Base-by-base conservation (phyloP, 2,329 filamentous ascomycete genomes). In the Penicillium sp. region DNA sequence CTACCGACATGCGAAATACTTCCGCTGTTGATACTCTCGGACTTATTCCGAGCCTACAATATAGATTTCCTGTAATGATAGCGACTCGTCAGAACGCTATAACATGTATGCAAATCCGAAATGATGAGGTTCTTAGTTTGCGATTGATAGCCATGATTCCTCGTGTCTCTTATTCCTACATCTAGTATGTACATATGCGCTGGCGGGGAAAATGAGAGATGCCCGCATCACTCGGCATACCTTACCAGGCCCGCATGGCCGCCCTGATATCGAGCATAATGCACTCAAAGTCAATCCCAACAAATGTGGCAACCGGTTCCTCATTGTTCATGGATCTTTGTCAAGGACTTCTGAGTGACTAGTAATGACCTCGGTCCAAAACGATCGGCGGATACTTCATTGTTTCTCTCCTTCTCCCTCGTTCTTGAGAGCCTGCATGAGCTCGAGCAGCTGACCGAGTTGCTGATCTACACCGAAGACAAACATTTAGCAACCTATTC, bases 401-500 rank as follows among this genome's bases (percentile, higher is more conserved):
- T 68, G 62, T n/a, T 61, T 78, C 49, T 58, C 64, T 55, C 65
- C 79, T 48, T 58, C 67, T 54, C 65, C 65, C 46, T 67, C 65
- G 10, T 63, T 79, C 57, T 77, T 74, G 6, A 96, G 95, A 2
- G 90, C 84, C 71, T 89, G 83, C 91, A 97, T 95, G 53, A 99
- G 79, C 70, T 97, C 93, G 69, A 97, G 97, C 63, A 99, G 77
- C 73, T 99, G 94, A 1, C 87, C 90, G 48, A 97, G 79, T 76
- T 99, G 94, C 71, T 97, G 89, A 70, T 97, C 91, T 96, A 29
- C 11, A 48, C 16, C 59, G 13, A 49, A 45, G 53, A 3, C 8
- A 34, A 18, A 47, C 7, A 8, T 0, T n/a, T 27, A 61, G 57
- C 35, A 35, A 10, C n/a, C 14, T 32, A 40, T 46, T 30, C 4